phyloP scores from a whole-genome alignment of 1,284 basidiomycete genomes.

The Papiliotrema laurentii region DNA sequence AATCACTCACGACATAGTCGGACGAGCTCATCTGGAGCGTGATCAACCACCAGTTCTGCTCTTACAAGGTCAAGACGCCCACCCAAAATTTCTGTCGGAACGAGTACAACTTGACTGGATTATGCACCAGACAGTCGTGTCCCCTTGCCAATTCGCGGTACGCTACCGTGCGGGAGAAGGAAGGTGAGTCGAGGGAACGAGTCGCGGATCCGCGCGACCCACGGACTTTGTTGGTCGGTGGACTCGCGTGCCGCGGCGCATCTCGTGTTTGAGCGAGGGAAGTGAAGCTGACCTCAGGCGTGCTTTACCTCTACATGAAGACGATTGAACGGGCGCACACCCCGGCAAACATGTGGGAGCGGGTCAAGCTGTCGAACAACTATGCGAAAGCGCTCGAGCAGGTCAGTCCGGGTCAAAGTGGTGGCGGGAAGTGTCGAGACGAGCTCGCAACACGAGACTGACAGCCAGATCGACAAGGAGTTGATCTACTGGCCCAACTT shows the following conservation, averaged over 20 bases:
- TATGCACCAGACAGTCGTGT: constrained; percentile 94
- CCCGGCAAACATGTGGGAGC: constrained; percentile 96
- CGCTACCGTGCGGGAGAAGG: constrained; percentile 92
- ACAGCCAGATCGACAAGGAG: constrained; percentile 79
- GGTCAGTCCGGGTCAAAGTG: constrained; percentile 50
- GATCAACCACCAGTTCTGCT: constrained; percentile 86
- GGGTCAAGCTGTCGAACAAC: constrained; percentile 86
- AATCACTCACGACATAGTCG: constrained; percentile 53
- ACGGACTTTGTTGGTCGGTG: background rate
- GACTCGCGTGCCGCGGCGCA: background rate
- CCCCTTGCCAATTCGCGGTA: constrained; percentile 95
- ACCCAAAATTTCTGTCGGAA: constrained; percentile 98
- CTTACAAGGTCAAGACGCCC: constrained; percentile 93
- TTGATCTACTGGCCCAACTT: constrained; percentile 98
- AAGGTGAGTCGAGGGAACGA: constrained; percentile 65
- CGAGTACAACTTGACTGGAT: constrained; percentile 97
- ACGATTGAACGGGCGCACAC: constrained; percentile 96
- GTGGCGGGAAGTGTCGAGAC: background rate
- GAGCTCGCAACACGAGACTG: background rate
- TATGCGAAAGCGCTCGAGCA: constrained; percentile 93
- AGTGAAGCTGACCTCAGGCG: constrained; percentile 49
- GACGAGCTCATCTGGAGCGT: constrained; percentile 96
- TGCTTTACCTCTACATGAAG: constrained; percentile 94
- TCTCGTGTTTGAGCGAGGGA: background rate
- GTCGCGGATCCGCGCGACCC: too few species aligned